Percentiles rank a stretch among this genome's conserved stretches.
Evolutionary conservation across 345 rosid species (phyloP).

Genomic region (Citropsis articulata): DNA sequence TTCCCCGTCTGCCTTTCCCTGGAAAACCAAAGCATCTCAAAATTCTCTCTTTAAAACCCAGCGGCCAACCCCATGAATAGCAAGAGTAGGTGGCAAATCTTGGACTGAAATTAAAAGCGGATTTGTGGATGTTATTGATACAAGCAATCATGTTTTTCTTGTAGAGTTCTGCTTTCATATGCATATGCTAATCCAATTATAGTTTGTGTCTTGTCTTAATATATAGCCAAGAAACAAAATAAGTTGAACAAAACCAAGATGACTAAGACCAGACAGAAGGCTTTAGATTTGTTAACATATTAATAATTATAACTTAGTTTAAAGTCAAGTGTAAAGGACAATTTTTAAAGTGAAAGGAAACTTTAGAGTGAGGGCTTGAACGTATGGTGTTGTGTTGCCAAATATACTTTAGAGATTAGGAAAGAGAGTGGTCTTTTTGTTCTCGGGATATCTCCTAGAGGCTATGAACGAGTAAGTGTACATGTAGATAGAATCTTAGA

Average conservation of each 20-base stretch:
- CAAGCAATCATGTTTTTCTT: neutral
- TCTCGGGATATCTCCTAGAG: neutral
- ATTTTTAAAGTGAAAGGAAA: too few species aligned
- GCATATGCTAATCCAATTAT: neutral
- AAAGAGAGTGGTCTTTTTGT: conserved; percentile 25
- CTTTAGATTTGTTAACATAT: too few species aligned
- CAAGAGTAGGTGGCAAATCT: conserved; percentile 5
- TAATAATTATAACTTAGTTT: too few species aligned
- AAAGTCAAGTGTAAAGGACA: too few species aligned
- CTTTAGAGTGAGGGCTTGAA: too few species aligned
- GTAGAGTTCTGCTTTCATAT: neutral
- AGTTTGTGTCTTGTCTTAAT: too few species aligned
- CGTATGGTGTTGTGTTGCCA: too few species aligned
- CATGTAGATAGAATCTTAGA: conserved; percentile 10
- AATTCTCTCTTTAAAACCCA: neutral
- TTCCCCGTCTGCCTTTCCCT: neutral
- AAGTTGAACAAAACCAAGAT: too few species aligned
- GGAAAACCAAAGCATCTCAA: neutral
- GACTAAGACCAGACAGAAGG: too few species aligned
- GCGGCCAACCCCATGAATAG: neutral
- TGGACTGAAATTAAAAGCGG: neutral
- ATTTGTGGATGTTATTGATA: neutral
- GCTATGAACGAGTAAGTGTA: neutral
- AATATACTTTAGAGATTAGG: too few species aligned
- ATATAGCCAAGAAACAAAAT: too few species aligned